Evolutionary conservation across 805 yeast species (phyloP), one percentile per base, ranked within the genome.

Genomic region (Lipomyces chichibuensis): DNA sequence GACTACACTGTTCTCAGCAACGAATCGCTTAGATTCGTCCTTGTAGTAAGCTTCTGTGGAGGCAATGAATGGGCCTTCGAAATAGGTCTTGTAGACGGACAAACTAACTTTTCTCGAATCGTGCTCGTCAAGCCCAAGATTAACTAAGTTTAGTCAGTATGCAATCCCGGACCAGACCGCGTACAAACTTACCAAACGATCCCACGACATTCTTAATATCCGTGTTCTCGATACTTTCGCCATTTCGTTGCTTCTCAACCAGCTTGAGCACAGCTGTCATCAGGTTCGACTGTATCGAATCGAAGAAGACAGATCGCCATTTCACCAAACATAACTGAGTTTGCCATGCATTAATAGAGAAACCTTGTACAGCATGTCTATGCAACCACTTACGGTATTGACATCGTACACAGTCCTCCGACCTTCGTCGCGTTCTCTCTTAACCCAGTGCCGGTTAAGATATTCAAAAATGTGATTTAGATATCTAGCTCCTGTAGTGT

Each of bases 361-460:
- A n/a, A 23, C 23, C 9, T 43, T 8, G 23, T 17, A n/a, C 49
- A 37, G 7, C 43, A 8, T 17, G 20, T 33, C 57, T 5, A 8
- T 54, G 57, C 37, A 29, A 29, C 20, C 37, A 58, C 71, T 25
- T 57, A 69, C 82, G 3, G 97, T 92, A 76, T 92, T 88, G 27
- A 96, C 96, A 78, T 95, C 99, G 77, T 87, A 92, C 57, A 95
- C 88, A 74, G 91, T 92, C 70, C 92, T 84, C 74, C 91, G 86
- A 20, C 98, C 98, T 76, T 94, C 98, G 55, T 92, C 89, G 75
- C 98, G 85, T 78, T 94, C 98, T 75, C 96, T 93, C 73, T 90
- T 90, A 56, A 96, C 97, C 99, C 99, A 95, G 79, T 94, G 95
- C 69, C 98, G 85, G 78, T 95, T 95, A 85, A 95, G 87, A 78